These are phyloP conservation scores for Ramaria rubella DNA, from an alignment of 768 basidiomycete species.

Conservation along the genomic window DNA sequence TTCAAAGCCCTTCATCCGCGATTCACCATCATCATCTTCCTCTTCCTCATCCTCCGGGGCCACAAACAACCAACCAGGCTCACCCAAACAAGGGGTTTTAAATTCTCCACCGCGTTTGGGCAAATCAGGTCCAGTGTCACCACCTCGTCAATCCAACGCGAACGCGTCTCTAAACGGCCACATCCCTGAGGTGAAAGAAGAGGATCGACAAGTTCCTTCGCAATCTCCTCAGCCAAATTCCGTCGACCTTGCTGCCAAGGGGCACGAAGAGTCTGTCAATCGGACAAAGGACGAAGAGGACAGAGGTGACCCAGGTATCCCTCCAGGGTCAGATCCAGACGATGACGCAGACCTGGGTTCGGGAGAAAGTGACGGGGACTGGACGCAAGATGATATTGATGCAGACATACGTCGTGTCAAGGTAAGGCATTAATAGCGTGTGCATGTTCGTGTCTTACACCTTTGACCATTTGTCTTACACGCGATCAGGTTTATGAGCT, in stretches of 20 bases:
- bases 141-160: background rate
- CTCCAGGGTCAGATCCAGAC: conserved; percentile 9
- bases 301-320: background rate
- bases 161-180: conserved; percentile 1
- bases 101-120: conserved; percentile 4
- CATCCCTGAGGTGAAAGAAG: background rate
- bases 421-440: background rate
- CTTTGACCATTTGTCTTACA: background rate
- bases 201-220: conserved; percentile 1
- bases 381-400: conserved; percentile 11
- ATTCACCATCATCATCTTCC: conserved; percentile 7
- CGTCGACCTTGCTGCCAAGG: background rate
- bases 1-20: conserved; percentile 8
- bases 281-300: conserved; percentile 1
- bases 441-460: background rate
- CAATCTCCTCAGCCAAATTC: background rate
- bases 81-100: background rate
- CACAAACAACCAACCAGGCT: background rate
- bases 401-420: conserved; percentile 14
- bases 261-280: background rate
- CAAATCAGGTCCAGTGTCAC: background rate
- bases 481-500: conserved; percentile 82
- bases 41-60: background rate
- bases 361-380: conserved; percentile 11
- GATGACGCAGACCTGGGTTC: conserved; percentile 6